Conservation (phyloP, 1,139 yeast genomes). For the Nakaseomyces delphensis region DNA sequence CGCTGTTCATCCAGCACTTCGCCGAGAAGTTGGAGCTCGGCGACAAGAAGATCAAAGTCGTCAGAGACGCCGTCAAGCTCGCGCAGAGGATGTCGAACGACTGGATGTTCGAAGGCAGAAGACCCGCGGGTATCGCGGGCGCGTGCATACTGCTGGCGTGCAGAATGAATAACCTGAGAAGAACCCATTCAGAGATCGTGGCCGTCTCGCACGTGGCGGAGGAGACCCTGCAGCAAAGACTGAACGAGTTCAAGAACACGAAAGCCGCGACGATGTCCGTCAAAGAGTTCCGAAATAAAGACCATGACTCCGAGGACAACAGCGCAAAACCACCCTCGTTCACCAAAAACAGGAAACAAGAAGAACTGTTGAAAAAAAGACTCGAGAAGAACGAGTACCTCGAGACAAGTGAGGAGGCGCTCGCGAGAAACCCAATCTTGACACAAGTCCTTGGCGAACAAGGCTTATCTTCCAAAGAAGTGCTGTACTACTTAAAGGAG, state of each 20-base stretch:
- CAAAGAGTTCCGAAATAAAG: slow-evolving; percentile 52
- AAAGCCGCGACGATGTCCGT: slow-evolving; percentile 67
- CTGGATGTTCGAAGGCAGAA: slow-evolving; percentile 93
- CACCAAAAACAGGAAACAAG: slow-evolving; percentile 41
- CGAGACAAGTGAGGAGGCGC: slow-evolving; percentile 33
- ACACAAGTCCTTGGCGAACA: slow-evolving; percentile 37
- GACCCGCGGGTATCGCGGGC: slow-evolving; percentile 98
- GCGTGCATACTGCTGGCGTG: slow-evolving; percentile 91
- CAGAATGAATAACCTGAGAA: slow-evolving; percentile 86
- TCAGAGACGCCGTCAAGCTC: slow-evolving; percentile 74
- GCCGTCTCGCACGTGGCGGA: slow-evolving; percentile 95
- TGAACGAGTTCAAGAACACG: slow-evolving; percentile 79
- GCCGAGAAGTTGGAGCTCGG: slow-evolving; percentile 80
- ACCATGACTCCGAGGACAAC: slow-evolving; percentile 25
- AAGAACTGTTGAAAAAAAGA: slow-evolving; percentile 32
- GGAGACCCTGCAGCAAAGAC: slow-evolving; percentile 80
- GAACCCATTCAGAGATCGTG: slow-evolving; percentile 89
- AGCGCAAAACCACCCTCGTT: slow-evolving; percentile 76
- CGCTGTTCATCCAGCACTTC: slow-evolving; percentile 86
- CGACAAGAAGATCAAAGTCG: slow-evolving; percentile 60
- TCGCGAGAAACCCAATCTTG: slow-evolving; percentile 34
- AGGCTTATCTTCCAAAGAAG: slow-evolving; percentile 39
- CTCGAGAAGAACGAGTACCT: slow-evolving; percentile 24
- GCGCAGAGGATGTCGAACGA: slow-evolving; percentile 90
- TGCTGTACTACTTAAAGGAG: slow-evolving; percentile 38